Conservation (phyloP, 192 early-diverging fungal species). For the Coemansia sp. region DNA sequence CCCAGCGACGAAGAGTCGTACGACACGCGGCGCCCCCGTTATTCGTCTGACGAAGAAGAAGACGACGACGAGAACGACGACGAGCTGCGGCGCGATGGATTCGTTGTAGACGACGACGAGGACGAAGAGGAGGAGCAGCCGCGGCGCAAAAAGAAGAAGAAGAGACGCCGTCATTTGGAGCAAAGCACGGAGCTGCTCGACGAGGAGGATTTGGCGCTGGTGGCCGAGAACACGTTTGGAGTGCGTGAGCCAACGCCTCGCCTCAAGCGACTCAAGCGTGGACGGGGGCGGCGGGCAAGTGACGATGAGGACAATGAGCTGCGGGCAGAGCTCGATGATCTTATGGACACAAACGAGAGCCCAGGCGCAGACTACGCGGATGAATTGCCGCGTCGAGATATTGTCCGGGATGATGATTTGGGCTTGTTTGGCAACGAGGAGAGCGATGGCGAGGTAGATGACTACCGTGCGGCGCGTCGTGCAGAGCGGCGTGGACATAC, state of each 20-base stretch:
- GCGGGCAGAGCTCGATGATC: slow-evolving; percentile 37
- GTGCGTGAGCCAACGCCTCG: slow-evolving; percentile 34
- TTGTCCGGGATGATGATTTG: slow-evolving; percentile 21
- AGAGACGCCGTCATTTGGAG: slow-evolving; percentile 42
- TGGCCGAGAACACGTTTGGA: slow-evolving; percentile 82
- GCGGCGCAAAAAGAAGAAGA: slow-evolving; percentile 50
- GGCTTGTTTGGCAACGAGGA: slow-evolving; percentile 40
- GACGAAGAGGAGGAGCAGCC: slow-evolving; percentile 57
- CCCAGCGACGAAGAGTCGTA: slow-evolving; percentile 57
- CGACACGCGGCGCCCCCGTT: slow-evolving; percentile 30
- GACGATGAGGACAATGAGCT: slow-evolving; percentile 58
- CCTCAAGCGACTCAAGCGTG: slow-evolving; percentile 77
- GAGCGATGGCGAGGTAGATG: slow-evolving; percentile 13
- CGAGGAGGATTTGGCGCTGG: slow-evolving; percentile 90
- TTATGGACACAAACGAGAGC: slow-evolving; percentile 19
- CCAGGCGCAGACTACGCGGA: slow-evolving; percentile 13
- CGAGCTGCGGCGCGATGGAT: slow-evolving; percentile 62
- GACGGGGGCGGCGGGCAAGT: slow-evolving; percentile 58
- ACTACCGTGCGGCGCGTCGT: slow-evolving; percentile 8
- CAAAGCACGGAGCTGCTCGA: slow-evolving; percentile 57
- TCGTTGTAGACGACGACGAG: slow-evolving; percentile 74
- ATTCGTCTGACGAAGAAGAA: slow-evolving; percentile 52
- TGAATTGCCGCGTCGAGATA: not conserved
- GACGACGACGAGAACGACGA: slow-evolving; percentile 68
- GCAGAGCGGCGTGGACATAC: not conserved